These are phyloP conservation scores for Nothophytophthora sp. DNA, from an alignment of 352 stramenopile genomes.

Conservation along the genomic window DNA sequence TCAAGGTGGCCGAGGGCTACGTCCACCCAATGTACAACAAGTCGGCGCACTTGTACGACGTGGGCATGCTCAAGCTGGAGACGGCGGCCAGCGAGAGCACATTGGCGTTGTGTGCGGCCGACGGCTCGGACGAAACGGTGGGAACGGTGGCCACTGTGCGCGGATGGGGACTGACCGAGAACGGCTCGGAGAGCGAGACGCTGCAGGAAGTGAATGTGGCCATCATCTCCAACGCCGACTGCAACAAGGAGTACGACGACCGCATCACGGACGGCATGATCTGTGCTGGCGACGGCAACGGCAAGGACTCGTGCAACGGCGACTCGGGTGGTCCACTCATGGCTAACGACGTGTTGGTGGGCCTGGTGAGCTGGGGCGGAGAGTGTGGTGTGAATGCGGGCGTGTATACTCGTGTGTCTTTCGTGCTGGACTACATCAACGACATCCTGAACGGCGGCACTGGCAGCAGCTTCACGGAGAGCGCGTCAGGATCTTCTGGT, in stretches of 20 bases:
- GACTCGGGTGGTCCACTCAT: constrained; percentile 52
- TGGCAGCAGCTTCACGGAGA: background rate
- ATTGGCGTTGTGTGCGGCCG: constrained; percentile 19
- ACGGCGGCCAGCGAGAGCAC: constrained; percentile 16
- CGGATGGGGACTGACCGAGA: constrained; percentile 44
- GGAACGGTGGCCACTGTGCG: constrained; percentile 37
- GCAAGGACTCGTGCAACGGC: constrained; percentile 46
- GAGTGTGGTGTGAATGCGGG: constrained; percentile 32
- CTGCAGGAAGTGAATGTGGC: constrained; percentile 41
- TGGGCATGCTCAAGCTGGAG: constrained; percentile 44
- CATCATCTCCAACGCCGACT: constrained; percentile 39
- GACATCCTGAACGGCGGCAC: background rate
- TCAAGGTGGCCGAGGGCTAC: constrained; percentile 23
- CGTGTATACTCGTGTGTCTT: constrained; percentile 41
- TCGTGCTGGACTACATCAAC: constrained; percentile 33
- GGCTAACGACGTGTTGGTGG: constrained; percentile 32
- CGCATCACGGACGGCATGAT: constrained; percentile 42
- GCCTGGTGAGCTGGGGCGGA: constrained; percentile 47
- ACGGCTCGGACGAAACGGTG: constrained; percentile 32
- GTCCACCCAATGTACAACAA: constrained; percentile 28
- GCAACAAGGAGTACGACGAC: constrained; percentile 41
- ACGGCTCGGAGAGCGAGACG: constrained; percentile 9
- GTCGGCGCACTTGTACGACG: constrained; percentile 27
- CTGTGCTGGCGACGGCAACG: constrained; percentile 33
- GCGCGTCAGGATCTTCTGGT: background rate